These are phyloP conservation scores for Fimicolochytrium jonesii DNA, from an alignment of 192 early-diverging fungal genomes.

Conservation along the genomic window DNA sequence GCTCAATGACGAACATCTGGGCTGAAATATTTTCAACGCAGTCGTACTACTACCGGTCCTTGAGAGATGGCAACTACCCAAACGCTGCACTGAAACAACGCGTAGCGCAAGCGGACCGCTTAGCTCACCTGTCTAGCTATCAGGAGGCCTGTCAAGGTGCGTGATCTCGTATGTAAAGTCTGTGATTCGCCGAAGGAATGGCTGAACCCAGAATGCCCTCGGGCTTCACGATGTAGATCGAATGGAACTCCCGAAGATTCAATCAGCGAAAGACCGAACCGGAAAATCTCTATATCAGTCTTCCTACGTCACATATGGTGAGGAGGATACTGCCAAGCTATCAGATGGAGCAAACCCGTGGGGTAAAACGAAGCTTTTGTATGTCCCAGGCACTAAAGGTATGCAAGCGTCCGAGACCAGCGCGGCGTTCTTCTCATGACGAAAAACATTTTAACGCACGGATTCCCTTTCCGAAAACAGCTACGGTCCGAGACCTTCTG, in stretches of 20 bases:
- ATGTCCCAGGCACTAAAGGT: constrained; percentile 16
- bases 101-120: not conserved
- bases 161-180: not conserved
- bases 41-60: constrained; percentile 4
- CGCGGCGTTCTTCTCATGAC: not conserved
- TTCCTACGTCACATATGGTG: not conserved
- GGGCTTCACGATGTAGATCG: not conserved
- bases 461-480: not conserved
- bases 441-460: not conserved
- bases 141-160: constrained; percentile 7
- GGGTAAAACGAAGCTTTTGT: constrained; percentile 18
- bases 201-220: not conserved
- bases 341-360: constrained; percentile 1
- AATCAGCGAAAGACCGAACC: not conserved
- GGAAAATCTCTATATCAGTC: constrained; percentile 1
- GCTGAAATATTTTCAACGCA: too few species aligned
- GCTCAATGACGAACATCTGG: too few species aligned
- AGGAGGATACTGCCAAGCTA: not conserved
- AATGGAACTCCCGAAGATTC: not conserved
- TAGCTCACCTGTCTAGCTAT: not conserved
- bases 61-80: constrained; percentile 5
- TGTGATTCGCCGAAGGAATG: not conserved
- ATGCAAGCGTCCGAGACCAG: not conserved
- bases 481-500: constrained; percentile 7
- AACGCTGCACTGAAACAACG: too few species aligned